These are phyloP conservation scores for Russula griseocarnosa DNA, from an alignment of 768 basidiomycete genomes.

Conservation along the genomic window DNA sequence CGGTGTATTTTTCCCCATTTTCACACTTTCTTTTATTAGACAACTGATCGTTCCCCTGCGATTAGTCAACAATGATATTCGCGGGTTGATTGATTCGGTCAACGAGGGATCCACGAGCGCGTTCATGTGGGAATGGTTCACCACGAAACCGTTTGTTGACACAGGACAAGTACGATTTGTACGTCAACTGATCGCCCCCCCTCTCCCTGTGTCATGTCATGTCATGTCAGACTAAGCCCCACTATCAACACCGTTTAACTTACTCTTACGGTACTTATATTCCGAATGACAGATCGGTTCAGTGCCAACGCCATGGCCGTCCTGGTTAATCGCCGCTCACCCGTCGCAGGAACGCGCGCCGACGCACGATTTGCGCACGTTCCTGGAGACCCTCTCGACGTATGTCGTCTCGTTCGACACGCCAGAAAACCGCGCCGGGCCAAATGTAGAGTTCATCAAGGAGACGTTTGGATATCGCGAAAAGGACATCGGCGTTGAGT, in stretches of 20 bases:
- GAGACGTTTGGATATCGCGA: constrained; percentile 75
- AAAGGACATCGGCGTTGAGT: constrained; percentile 68
- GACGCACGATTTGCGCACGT: constrained; percentile 46
- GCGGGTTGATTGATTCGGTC: constrained; percentile 76
- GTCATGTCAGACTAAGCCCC: neutral
- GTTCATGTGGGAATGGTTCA: constrained; percentile 97
- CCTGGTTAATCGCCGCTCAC: constrained; percentile 91
- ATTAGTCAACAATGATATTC: constrained; percentile 76
- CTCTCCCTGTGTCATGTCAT: neutral
- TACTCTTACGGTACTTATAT: too few species aligned
- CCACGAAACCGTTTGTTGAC: constrained; percentile 76
- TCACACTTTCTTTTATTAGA: too few species aligned
- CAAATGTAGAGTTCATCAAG: constrained; percentile 72
- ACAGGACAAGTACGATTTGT: constrained; percentile 80
- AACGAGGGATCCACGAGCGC: constrained; percentile 85
- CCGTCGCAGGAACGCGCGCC: constrained; percentile 56
- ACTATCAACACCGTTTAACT: neutral
- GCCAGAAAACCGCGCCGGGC: constrained; percentile 48
- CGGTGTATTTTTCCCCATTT: too few species aligned
- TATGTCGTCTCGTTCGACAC: constrained; percentile 68
- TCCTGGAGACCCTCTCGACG: constrained; percentile 58
- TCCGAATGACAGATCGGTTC: constrained; percentile 60
- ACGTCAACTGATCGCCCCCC: constrained; percentile 35
- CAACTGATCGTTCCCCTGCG: neutral
- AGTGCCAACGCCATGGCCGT: constrained; percentile 93